Evolutionary conservation across 148 eudicot genomes (phyloP), one percentile per base, ranked within the genome.

Genomic region (Rhododendron williamsianum): DNA sequence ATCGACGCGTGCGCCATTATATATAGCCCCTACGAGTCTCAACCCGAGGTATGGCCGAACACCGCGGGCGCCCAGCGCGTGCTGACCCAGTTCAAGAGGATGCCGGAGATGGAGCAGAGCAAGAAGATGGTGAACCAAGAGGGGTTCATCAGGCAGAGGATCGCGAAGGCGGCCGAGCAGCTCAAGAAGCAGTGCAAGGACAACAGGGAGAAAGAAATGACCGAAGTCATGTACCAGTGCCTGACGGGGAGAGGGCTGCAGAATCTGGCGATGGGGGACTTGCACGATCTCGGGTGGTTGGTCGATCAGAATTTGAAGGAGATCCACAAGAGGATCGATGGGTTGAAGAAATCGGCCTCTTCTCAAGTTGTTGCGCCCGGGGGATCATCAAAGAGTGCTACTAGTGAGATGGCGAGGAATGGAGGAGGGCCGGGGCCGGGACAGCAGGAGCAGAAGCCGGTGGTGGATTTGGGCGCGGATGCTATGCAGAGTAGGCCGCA

Each of bases 1-100:
- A 89, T 95, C 2, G 96, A 94, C 35, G 93, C 91, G 0, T 94
- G 95, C n/a, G 95, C 92, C 6, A 87, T 95, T 9, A 88, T 95
- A 15, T 92, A 90, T 60, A 92, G 95, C 76, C 95, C 95, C 0
- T 93, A 91, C 38, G 95, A 93, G 76, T 15, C 90, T 0, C 90
- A 87, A 30, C 93, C 98, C 0, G 96, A 93, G 83, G 93, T 90
- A 0, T 95, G 95, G 95, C 98, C 98, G 0, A 90, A 74, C 78
- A 63, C 73, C 1, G 0, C 54, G 0, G 91, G 90, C 1, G 89
- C 86, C 30, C 90, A 91, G 1, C 89, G 90, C 0, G 93, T 93
- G 41, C 85, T 94, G 5, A 72, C 90, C 1, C 89, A 88, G 83
- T 89, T 91, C 79, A 82, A 76, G 80, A 51, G 81, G 48, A 84